phyloP scores from a whole-genome alignment of 441 rosid species.

The Daphne laureola region DNA sequence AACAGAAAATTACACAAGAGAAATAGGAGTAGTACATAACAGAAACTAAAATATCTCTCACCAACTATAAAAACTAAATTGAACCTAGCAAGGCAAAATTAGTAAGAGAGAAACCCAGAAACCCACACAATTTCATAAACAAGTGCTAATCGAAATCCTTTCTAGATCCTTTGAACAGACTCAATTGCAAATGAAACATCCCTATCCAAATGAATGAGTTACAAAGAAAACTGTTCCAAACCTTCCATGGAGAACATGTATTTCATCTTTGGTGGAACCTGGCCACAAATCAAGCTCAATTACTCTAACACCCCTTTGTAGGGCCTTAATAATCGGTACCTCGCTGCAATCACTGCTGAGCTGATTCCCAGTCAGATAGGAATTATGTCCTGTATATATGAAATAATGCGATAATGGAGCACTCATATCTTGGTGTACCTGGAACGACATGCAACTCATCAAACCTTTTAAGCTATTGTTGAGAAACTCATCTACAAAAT shows the following conservation, averaged over 20 bases:
- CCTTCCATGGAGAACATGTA: slow-evolving; percentile 74
- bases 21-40: not conserved
- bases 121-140: not conserved
- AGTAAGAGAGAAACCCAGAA: not conserved
- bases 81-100: not conserved
- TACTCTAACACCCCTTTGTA: slow-evolving; percentile 54
- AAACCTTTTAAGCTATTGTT: not conserved
- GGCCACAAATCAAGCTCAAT: slow-evolving; percentile 75
- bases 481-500: not conserved
- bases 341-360: slow-evolving; percentile 70
- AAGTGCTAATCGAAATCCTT: not conserved
- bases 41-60: not conserved
- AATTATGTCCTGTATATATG: slow-evolving; percentile 71
- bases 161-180: too few species aligned
- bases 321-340: slow-evolving; percentile 49
- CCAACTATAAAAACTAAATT: not conserved
- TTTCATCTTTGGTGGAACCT: slow-evolving; percentile 43
- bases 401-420: slow-evolving; percentile 65
- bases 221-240: slow-evolving; percentile 2
- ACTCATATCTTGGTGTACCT: slow-evolving; percentile 68
- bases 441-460: slow-evolving; percentile 22
- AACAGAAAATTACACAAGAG: not conserved
- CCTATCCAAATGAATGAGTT: not conserved
- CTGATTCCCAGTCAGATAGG: slow-evolving; percentile 71
- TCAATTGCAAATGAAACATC: too few species aligned